These are phyloP conservation scores for Boletales sp. DNA, from an alignment of 768 basidiomycete species.

Conservation along the genomic window DNA sequence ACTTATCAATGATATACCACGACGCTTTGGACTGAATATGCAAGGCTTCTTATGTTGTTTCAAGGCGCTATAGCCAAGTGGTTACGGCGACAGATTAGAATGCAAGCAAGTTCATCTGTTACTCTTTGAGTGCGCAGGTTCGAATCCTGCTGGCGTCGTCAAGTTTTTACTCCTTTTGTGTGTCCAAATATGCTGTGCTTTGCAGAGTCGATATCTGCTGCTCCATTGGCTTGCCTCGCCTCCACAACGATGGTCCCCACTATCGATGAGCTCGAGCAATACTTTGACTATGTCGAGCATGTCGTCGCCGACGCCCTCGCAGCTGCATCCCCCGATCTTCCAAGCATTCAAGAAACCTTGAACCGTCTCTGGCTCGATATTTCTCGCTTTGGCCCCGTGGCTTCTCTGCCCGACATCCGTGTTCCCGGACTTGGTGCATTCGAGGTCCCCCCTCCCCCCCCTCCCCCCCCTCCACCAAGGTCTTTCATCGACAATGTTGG, in stretches of 20 bases:
- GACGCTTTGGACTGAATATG: neutral
- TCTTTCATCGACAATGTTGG: conserved; percentile 44
- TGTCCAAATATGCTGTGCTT: conserved; percentile 13
- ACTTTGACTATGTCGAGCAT: conserved; percentile 62
- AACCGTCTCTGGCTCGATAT: conserved; percentile 77
- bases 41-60: rapidly evolving
- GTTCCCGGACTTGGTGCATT: conserved; percentile 68
- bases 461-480: conserved; percentile 53
- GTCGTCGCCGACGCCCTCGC: conserved; percentile 54
- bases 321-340: conserved; percentile 56
- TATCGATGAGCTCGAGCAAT: conserved; percentile 68
- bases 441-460: conserved; percentile 60
- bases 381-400: conserved; percentile 69
- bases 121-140: conserved; percentile 69
- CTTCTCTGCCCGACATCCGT: conserved; percentile 47
- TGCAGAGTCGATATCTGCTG: neutral
- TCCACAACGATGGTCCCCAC: conserved; percentile 31
- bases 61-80: conserved; percentile 73
- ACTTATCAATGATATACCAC: no score
- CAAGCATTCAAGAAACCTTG: conserved; percentile 60
- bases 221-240: neutral
- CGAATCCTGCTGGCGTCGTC: conserved; percentile 63
- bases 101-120: conserved; percentile 42
- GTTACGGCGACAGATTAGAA: conserved; percentile 79
- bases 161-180: neutral